phyloP scores from a whole-genome alignment of 2,329 filamentous ascomycete genomes.

The Niveomyces coronatus region DNA sequence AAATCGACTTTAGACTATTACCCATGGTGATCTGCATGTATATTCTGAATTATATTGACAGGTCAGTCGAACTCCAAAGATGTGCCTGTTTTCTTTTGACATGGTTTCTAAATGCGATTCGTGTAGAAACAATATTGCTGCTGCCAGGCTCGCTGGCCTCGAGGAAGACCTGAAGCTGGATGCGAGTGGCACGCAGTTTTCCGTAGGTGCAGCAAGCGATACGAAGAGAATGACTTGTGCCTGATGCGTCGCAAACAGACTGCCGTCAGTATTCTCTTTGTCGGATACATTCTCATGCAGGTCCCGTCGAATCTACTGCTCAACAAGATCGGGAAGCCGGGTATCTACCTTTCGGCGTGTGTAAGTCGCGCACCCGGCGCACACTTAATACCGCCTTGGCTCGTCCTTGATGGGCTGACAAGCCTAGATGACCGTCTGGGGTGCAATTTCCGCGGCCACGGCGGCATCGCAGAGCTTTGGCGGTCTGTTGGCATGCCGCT shows the following conservation, averaged over 20 bases:
- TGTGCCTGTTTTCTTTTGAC: neutral
- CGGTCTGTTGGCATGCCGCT: slow-evolving; percentile 25
- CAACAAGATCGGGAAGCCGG: slow-evolving; percentile 41
- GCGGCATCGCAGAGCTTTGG: slow-evolving; percentile 22
- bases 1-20: slow-evolving; percentile 51
- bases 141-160: slow-evolving; percentile 35
- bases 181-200: slow-evolving; percentile 12
- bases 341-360: slow-evolving; percentile 33
- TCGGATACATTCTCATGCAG: slow-evolving; percentile 34
- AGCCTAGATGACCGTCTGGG: slow-evolving; percentile 38
- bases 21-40: slow-evolving; percentile 55
- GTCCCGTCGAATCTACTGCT: slow-evolving; percentile 40
- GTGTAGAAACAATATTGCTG: slow-evolving; percentile 28
- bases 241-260: neutral
- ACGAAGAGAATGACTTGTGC: neutral
- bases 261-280: slow-evolving; percentile 7
- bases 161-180: slow-evolving; percentile 32
- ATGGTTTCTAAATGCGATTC: neutral
- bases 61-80: slow-evolving; percentile 12
- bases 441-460: slow-evolving; percentile 32
- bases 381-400: neutral
- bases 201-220: slow-evolving; percentile 2
- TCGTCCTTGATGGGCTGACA: neutral
- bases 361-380: slow-evolving; percentile 20
- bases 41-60: slow-evolving; percentile 52